phyloP scores from a whole-genome alignment of 257 asterid genomes.

The Salvia splendens region DNA sequence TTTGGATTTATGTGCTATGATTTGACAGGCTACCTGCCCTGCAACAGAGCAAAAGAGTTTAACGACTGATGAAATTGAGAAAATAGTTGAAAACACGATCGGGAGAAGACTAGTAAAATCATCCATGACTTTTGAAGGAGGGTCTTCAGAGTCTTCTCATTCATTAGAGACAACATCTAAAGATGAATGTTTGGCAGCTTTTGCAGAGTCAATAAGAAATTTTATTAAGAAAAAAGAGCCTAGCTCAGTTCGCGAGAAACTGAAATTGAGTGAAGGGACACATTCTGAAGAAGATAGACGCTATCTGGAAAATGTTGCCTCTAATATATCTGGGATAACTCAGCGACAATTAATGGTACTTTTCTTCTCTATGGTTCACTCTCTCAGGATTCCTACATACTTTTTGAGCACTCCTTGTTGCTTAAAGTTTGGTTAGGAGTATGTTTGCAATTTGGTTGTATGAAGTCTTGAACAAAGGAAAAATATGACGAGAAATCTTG shows the following conservation, averaged over 20 bases:
- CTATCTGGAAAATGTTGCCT: constrained; percentile 51
- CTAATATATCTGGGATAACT: constrained; percentile 72
- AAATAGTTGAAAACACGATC: constrained; percentile 34
- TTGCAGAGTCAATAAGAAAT: constrained; percentile 53
- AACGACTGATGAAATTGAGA: constrained; percentile 49
- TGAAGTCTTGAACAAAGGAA: too few species aligned
- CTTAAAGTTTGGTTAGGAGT: constrained; percentile 1
- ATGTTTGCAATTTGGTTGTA: constrained; percentile 4
- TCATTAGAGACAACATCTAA: constrained; percentile 44
- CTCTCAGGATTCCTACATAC: background rate
- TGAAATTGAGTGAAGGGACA: constrained; percentile 41
- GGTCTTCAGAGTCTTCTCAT: constrained; percentile 36
- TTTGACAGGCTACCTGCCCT: constrained; percentile 88
- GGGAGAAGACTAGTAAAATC: constrained; percentile 50
- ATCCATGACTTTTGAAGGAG: constrained; percentile 48
- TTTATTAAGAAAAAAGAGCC: constrained; percentile 51
- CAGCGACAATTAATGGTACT: constrained; percentile 70
- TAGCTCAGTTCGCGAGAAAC: constrained; percentile 36
- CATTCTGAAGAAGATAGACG: constrained; percentile 40
- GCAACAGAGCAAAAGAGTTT: constrained; percentile 59
- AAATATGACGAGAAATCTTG: too few species aligned
- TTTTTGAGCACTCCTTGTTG: constrained; percentile 14
- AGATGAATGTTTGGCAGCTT: constrained; percentile 68
- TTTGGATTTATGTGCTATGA: constrained; percentile 21
- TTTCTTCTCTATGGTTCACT: constrained; percentile 14